These are phyloP conservation scores for Phytophthora multivora DNA, from an alignment of 352 stramenopile species.

Conservation along the genomic window DNA sequence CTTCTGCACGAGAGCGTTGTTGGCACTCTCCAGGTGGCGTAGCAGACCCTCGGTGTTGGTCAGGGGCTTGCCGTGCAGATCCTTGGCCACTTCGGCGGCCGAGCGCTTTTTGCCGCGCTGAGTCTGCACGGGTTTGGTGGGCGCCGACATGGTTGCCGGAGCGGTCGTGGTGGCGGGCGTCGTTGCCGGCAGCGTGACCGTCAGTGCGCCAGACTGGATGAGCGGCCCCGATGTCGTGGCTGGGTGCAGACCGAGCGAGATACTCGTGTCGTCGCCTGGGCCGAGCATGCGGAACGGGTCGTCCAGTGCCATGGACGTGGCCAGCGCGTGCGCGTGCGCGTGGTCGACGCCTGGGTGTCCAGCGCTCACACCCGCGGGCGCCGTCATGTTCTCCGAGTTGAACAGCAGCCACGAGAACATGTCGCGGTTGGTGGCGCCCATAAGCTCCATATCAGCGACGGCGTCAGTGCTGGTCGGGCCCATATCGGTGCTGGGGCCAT, in stretches of 20 bases:
- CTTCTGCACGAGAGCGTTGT: slow-evolving; percentile 71
- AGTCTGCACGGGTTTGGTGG: slow-evolving; percentile 30
- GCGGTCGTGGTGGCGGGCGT: slow-evolving; percentile 20
- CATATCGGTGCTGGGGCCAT: slow-evolving; percentile 9
- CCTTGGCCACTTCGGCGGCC: slow-evolving; percentile 40
- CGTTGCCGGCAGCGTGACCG: slow-evolving; percentile 21
- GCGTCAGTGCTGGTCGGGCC: slow-evolving; percentile 23
- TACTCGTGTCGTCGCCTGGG: slow-evolving; percentile 40
- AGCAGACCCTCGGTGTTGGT: slow-evolving; percentile 67
- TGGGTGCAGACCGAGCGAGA: slow-evolving; percentile 43
- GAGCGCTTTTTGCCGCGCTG: slow-evolving; percentile 63
- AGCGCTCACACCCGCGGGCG: slow-evolving; percentile 25
- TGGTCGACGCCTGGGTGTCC: slow-evolving; percentile 14
- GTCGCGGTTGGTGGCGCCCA: slow-evolving; percentile 73
- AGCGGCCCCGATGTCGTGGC: slow-evolving; percentile 24
- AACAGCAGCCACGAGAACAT: slow-evolving; percentile 89
- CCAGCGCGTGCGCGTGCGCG: slow-evolving; percentile 23
- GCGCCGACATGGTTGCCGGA: slow-evolving; percentile 17
- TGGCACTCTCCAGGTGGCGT: slow-evolving; percentile 74
- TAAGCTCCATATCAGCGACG: slow-evolving; percentile 67
- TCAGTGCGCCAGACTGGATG: slow-evolving; percentile 33
- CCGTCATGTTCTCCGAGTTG: slow-evolving; percentile 86
- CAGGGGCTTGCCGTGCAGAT: slow-evolving; percentile 40
- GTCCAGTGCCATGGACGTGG: slow-evolving; percentile 46
- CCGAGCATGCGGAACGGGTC: slow-evolving; percentile 74